Evolutionary conservation across 2,329 filamentous ascomycete species (phyloP), one percentile per base, ranked within the genome.

Genomic region (Clonostachys sp.): DNA sequence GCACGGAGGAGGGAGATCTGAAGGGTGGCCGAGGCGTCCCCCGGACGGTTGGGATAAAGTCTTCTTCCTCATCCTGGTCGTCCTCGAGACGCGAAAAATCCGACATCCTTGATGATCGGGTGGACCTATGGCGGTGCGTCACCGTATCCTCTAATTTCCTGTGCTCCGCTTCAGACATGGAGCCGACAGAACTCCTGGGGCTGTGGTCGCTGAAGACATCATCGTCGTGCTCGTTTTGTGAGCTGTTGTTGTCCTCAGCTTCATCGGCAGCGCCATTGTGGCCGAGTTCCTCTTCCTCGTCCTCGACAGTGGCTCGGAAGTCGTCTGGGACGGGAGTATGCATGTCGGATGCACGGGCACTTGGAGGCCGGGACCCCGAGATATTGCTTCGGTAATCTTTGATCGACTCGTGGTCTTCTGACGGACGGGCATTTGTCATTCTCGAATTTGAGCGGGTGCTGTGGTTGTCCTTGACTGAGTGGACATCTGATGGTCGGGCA

Each of bases 1-100:
- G 81, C 8, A 89, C 80, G 12, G 82, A 83, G 2, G 84, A 86
- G 1, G 86, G 80, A 12, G 85, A 86, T 43, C 85, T 76, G 61
- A 90, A 89, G 2, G 80, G 77, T 6, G 83, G 79, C 4, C 86
- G 77, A 9, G 77, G 74, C 8, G 78, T 80, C 8, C 75, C 74
- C 46, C 84, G 78, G 18, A 77, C 70, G n/a, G 77, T 78, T 3
- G 78, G 72, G 2, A 75, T 55, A 50, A 78, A 79, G 14, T 75
- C 68, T 1, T 74, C 70, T 12, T 70, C 66, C 6, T 57, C 56
- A 5, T 73, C 66, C 40, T 70, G 66, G 8, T 57, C 55, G 3
- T 73, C 66, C 14, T 39, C 36, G 12, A 39, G 36, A 2, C 36
- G 70, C 13, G 77, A 78, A 39, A 80, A 67, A 38, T 74, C 73